These are phyloP conservation scores for Globisporangium apiculatum DNA, from an alignment of 352 stramenopile species.

Conservation along the genomic window DNA sequence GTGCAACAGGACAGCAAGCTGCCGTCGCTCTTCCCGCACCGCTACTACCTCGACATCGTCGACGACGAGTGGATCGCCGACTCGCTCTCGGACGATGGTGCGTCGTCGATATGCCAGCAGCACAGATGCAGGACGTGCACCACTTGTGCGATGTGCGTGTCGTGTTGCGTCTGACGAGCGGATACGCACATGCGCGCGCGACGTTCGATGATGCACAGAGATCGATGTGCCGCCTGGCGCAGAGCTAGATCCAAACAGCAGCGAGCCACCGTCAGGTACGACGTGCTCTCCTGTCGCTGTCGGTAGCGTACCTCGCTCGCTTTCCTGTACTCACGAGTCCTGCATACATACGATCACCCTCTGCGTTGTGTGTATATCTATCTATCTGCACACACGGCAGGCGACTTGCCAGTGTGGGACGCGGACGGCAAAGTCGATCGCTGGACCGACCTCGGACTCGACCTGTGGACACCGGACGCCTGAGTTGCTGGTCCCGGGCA, in stretches of 20 bases:
- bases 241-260: constrained; percentile 49
- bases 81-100: constrained; percentile 74
- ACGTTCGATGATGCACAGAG: constrained; percentile 21
- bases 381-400: constrained; percentile 18
- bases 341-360: background rate
- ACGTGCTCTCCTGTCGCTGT: too few species aligned
- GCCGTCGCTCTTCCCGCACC: constrained; percentile 52
- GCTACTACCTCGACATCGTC: constrained; percentile 72
- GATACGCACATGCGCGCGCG: background rate
- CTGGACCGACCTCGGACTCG: constrained; percentile 75
- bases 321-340: too few species aligned
- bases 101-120: background rate
- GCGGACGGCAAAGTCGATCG: constrained; percentile 60
- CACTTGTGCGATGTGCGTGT: background rate
- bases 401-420: constrained; percentile 38
- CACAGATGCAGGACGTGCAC: too few species aligned
- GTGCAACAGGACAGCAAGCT: constrained; percentile 12
- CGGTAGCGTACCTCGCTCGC: too few species aligned
- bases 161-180: background rate
- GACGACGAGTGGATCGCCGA: constrained; percentile 81
- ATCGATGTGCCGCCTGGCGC: constrained; percentile 56
- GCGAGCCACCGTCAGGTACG: constrained; percentile 39
- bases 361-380: background rate
- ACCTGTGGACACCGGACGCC: constrained; percentile 46
- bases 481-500: background rate